Evolutionary conservation across 1,139 yeast species (phyloP).

Genomic region (Waltiozyma sp.): DNA sequence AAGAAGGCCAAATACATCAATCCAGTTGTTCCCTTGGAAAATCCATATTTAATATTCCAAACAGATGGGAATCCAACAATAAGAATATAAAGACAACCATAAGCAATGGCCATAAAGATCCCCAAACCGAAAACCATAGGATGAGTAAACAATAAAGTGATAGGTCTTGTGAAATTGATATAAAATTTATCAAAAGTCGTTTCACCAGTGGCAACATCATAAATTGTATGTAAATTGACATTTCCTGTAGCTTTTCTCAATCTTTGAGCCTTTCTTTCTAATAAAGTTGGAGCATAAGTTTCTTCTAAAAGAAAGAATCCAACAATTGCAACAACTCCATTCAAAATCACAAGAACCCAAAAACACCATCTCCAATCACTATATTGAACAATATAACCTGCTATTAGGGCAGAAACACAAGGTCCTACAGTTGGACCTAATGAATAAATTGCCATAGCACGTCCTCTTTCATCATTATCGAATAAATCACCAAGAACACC

Average conservation of each 20-base stretch:
- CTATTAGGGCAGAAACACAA: conserved; percentile 37
- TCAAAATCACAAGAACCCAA: conserved; percentile 45
- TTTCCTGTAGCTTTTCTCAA: conserved; percentile 45
- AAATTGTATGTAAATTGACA: conserved; percentile 43
- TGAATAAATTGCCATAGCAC: conserved; percentile 50
- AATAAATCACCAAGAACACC: conserved; percentile 59
- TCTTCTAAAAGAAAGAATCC: conserved; percentile 39
- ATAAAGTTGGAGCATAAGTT: conserved; percentile 47
- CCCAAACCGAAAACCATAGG: conserved; percentile 58
- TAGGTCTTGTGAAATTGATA: conserved; percentile 38
- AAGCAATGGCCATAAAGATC: conserved; percentile 49
- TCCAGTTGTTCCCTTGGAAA: conserved; percentile 38
- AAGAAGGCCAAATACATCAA: conserved; percentile 47
- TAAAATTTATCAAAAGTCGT: conserved; percentile 25
- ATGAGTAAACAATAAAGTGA: conserved; percentile 38
- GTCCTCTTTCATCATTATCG: conserved; percentile 37
- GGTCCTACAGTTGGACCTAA: conserved; percentile 56
- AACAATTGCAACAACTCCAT: conserved; percentile 33
- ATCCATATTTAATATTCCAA: conserved; percentile 37
- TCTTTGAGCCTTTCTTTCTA: conserved; percentile 34
- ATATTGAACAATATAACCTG: conserved; percentile 40
- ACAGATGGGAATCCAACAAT: conserved; percentile 48
- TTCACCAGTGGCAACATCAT: conserved; percentile 40
- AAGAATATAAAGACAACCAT: conserved; percentile 53
- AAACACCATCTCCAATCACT: conserved; percentile 52